phyloP scores from a whole-genome alignment of 1,284 basidiomycete species.

The Meira nashicola region DNA sequence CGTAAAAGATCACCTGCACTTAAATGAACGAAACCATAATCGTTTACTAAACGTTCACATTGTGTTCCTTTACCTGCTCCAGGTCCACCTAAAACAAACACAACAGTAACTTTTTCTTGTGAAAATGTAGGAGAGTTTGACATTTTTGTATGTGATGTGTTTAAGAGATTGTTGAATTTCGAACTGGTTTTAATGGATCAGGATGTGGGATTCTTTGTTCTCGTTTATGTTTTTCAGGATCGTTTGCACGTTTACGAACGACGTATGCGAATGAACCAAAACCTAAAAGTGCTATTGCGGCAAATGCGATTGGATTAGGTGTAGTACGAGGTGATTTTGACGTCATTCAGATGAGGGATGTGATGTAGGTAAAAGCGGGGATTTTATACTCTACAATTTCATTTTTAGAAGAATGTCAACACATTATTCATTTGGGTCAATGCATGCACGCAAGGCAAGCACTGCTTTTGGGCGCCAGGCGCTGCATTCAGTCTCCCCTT shows the following conservation, averaged over 20 bases:
- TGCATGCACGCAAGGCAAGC: too few relatives aligned
- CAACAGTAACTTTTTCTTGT: conserved; percentile 70
- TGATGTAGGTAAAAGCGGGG: not conserved
- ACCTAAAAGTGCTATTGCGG: conserved; percentile 27
- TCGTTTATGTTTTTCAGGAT: conserved; percentile 31
- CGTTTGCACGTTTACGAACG: conserved; percentile 30
- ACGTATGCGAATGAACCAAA: conserved; percentile 43
- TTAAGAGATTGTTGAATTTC: not conserved
- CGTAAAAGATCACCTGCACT: conserved; percentile 95
- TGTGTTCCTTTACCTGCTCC: conserved; percentile 98
- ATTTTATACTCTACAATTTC: not conserved
- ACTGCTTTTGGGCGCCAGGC: not conserved
- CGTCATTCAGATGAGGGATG: not conserved
- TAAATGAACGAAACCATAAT: conserved; percentile 87
- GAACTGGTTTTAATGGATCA: conserved; percentile 42
- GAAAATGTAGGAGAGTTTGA: conserved; percentile 61
- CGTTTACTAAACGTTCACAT: conserved; percentile 77
- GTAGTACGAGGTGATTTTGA: not conserved
- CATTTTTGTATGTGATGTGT: not conserved
- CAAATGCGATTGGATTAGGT: conserved; percentile 33
- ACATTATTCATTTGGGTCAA: too few relatives aligned
- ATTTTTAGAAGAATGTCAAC: too few relatives aligned
- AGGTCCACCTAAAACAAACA: conserved; percentile 95
- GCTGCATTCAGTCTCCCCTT: not conserved
- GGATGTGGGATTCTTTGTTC: conserved; percentile 44